Conservation (phyloP, 352 stramenopile genomes). For the Blastocystis sp. region DNA sequence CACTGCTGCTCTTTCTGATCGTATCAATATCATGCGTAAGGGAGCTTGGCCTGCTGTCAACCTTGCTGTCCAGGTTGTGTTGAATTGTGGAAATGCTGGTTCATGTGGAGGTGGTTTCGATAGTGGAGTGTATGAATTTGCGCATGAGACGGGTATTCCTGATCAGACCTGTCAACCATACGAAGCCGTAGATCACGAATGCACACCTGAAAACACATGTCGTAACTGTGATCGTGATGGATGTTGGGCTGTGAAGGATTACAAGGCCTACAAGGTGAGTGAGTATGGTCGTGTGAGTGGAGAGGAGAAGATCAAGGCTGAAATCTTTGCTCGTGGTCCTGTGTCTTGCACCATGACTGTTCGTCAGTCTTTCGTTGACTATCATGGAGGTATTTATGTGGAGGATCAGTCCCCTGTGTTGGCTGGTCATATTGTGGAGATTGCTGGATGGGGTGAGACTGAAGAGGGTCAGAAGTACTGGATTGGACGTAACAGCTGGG, state of each 20-base stretch:
- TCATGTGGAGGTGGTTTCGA: slow-evolving; percentile 72
- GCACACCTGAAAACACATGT: slow-evolving; percentile 73
- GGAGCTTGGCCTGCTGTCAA: slow-evolving; percentile 77
- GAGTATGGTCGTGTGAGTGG: slow-evolving; percentile 80
- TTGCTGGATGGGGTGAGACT: slow-evolving; percentile 77
- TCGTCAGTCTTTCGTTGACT: slow-evolving; percentile 72
- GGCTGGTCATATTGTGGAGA: slow-evolving; percentile 80
- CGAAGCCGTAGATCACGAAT: slow-evolving; percentile 75
- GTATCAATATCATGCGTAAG: slow-evolving; percentile 80
- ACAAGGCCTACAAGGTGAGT: slow-evolving; percentile 79
- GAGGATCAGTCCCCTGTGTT: slow-evolving; percentile 75
- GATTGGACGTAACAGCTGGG: slow-evolving; percentile 83
- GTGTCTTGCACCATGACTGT: slow-evolving; percentile 79
- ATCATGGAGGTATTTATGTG: slow-evolving; percentile 75
- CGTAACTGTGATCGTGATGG: slow-evolving; percentile 63
- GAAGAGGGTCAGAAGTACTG: slow-evolving; percentile 80
- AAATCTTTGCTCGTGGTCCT: slow-evolving; percentile 81
- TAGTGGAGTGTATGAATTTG: slow-evolving; percentile 82
- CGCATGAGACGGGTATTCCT: slow-evolving; percentile 77
- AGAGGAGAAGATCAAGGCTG: slow-evolving; percentile 78
- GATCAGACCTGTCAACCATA: slow-evolving; percentile 84
- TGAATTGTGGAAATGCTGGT: slow-evolving; percentile 76
- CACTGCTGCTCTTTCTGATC: slow-evolving; percentile 78
- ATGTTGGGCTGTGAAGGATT: slow-evolving; percentile 77
- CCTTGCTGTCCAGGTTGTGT: slow-evolving; percentile 74